A percentile compares a stretch with the other conserved stretches of the same genome.
phyloP scores from a whole-genome alignment of 805 yeast species.

The Saturnispora saitoi region DNA sequence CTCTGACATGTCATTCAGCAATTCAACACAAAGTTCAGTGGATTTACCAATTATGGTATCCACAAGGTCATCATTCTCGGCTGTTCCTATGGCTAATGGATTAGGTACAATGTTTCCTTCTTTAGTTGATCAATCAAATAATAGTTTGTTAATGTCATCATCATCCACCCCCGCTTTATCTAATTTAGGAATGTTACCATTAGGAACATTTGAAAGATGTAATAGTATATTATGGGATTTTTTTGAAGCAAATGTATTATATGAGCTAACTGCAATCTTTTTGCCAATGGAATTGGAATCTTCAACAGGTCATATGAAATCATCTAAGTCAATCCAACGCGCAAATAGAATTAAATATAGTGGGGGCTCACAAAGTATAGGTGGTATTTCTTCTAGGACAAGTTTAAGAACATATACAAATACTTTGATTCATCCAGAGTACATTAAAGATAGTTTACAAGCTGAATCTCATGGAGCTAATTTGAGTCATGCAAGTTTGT shows the following conservation, averaged over 20 bases:
- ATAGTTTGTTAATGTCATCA: neutral
- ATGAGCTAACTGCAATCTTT: conserved; percentile 10
- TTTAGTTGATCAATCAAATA: conserved; percentile 1
- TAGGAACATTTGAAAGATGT: conserved; percentile 13
- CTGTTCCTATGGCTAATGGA: neutral
- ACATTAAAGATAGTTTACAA: neutral
- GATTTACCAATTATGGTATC: conserved; percentile 13
- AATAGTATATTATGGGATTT: conserved; percentile 12
- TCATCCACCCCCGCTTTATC: neutral
- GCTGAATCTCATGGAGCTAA: neutral
- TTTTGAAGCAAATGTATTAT: conserved; percentile 10
- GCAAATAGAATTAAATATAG: conserved; percentile 12
- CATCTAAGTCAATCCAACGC: conserved; percentile 3
- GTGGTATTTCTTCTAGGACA: neutral
- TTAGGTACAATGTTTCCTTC: conserved; percentile 5
- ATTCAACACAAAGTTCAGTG: conserved; percentile 4
- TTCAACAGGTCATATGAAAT: conserved; percentile 9
- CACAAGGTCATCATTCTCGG: neutral
- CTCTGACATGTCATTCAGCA: conserved; percentile 1
- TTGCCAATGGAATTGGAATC: conserved; percentile 14
- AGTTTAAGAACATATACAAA: conserved; percentile 10
- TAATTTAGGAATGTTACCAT: conserved; percentile 10
- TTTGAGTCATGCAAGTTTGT: neutral
- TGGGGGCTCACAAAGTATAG: neutral
- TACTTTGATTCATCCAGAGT: conserved; percentile 12